phyloP scores from a whole-genome alignment of 371 early-diverging fungal species.

The Actinomortierella ambigua region DNA sequence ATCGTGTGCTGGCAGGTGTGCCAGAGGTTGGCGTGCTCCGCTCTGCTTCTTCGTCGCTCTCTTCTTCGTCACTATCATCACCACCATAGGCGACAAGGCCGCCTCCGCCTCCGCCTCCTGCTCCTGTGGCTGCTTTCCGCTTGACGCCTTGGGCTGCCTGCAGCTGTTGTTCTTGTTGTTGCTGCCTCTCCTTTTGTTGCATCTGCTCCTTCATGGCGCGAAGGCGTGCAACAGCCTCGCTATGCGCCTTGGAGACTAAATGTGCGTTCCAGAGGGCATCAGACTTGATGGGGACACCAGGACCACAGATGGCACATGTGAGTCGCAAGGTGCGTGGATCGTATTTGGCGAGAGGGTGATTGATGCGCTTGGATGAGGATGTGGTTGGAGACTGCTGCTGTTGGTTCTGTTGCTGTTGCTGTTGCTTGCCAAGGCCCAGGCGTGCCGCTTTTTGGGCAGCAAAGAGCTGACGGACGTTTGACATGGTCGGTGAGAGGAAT shows the following conservation, averaged over 20 bases:
- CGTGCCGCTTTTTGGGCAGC: slow-evolving; percentile 47
- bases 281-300: slow-evolving; percentile 31
- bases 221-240: slow-evolving; percentile 37
- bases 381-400: slow-evolving; percentile 11
- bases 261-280: slow-evolving; percentile 47
- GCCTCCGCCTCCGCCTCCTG: background rate
- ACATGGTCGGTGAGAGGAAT: slow-evolving; percentile 20
- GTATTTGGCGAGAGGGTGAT: slow-evolving; percentile 43
- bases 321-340: slow-evolving; percentile 38
- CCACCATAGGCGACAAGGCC: slow-evolving; percentile 44
- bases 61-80: slow-evolving; percentile 40
- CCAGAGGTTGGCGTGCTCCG: background rate
- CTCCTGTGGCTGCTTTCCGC: slow-evolving; percentile 16
- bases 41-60: slow-evolving; percentile 24
- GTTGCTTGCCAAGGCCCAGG: no score
- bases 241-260: slow-evolving; percentile 41
- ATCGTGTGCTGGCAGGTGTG: background rate
- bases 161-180: slow-evolving; percentile 21
- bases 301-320: slow-evolving; percentile 46
- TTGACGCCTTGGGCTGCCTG: slow-evolving; percentile 29
- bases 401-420: no score
- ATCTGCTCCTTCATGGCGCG: slow-evolving; percentile 45
- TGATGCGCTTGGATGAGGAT: slow-evolving; percentile 19
- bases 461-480: slow-evolving; percentile 46
- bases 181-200: slow-evolving; percentile 31